Evolutionary conservation across 2,329 filamentous ascomycete genomes (phyloP).

Genomic region (Stachybotrys echinatus): DNA sequence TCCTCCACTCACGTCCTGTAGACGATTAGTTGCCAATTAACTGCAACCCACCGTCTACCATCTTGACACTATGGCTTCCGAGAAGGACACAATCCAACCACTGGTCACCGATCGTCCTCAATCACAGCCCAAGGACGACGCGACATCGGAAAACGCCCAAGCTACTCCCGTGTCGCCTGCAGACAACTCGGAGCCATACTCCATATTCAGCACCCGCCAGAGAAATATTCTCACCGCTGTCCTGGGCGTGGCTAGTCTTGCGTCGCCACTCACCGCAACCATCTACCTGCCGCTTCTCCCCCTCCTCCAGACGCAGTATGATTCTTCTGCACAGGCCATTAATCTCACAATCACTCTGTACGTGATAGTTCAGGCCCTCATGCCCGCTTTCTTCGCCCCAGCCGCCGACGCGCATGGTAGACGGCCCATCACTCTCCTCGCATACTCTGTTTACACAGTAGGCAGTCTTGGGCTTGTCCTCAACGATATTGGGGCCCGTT

Average conservation of each 20-base stretch:
- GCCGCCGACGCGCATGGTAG: slow-evolving; percentile 2
- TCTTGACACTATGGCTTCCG: no score
- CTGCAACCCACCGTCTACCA: no score
- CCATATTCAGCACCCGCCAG: neutral
- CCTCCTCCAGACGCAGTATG: neutral
- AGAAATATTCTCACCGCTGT: neutral
- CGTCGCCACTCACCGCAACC: slow-evolving; percentile 2
- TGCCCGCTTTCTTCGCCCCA: neutral
- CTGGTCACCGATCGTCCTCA: no score
- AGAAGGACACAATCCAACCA: no score
- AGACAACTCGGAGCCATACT: neutral
- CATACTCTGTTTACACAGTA: neutral
- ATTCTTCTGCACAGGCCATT: slow-evolving; percentile 1
- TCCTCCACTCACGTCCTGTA: no score
- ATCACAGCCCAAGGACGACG: no score
- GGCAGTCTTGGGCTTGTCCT: slow-evolving; percentile 1
- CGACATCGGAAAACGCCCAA: no score
- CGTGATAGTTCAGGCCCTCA: slow-evolving; percentile 3
- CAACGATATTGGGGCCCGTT: neutral
- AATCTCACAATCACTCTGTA: slow-evolving; percentile 4
- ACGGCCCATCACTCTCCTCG: slow-evolving; percentile 1
- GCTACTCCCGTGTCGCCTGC: no score
- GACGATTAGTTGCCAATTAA: no score
- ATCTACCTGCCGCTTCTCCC: slow-evolving; percentile 3
- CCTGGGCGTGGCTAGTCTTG: neutral